Evolutionary conservation across 2,329 filamentous ascomycete genomes (phyloP), one percentile per base, ranked within the genome.

Genomic region (Aureobasidium vineae): DNA sequence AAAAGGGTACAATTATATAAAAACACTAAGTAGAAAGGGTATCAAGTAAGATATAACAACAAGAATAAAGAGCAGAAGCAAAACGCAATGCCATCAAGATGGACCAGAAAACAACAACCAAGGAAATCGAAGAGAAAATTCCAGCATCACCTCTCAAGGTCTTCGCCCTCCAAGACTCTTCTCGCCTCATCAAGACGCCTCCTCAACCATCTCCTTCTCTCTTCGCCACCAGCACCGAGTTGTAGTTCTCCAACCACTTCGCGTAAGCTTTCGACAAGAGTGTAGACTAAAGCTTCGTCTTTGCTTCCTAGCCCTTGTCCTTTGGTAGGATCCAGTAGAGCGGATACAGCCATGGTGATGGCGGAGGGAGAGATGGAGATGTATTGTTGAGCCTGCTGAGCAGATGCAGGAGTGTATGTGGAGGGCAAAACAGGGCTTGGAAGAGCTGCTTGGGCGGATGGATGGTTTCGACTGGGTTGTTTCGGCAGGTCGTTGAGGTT

Each of bases 101-200:
- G 19, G 13, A 31, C 41, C 21, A 31, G 4, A 2, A 53, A 21
- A 53, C 13, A 6, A n/a, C 19, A 36, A 15, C 8, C 11, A 28
- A 1, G 8, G 7, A 52, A 6, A 16, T n/a, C n/a, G 23, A 15
- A 23, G 16, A 2, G 16, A 31, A 26, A 13, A 26, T 15, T 52
- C 49, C 16, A 2, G 36, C 3, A 19, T 47, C 28, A 57, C 7
- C 16, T 43, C 49, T 64, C 47, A 5, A 41, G 23, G 26, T 47
- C 52, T n/a, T 49, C 63, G 10, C 50, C 91, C 70, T 94, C 90
- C 36, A 96, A 80, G 3, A 91, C 84, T 63, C 85, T 83, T 68
- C 88, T 86, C 5, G 92, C 92, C 63, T 87, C 85, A 70, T 96
- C 91, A 60, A 97, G 83, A 70, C 90, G 83, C 69, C 89, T 81